Evolutionary conservation across 1,284 basidiomycete species (phyloP), one percentile per base, ranked within the genome.

Genomic region (Neotropicomus parvogracilis): DNA sequence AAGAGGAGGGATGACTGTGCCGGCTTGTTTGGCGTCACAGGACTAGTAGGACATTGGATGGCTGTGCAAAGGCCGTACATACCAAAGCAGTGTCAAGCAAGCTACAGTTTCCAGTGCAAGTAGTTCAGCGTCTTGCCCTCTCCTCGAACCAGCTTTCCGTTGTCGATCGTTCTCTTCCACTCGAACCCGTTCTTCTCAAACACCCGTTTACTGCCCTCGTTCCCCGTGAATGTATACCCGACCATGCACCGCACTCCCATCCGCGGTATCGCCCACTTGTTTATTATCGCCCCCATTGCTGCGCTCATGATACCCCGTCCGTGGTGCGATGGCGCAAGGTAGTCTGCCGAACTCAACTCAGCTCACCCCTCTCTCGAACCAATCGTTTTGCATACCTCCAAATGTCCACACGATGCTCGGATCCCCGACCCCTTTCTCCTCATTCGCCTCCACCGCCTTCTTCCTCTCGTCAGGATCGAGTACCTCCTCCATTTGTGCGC

Each of bases 261-360:
- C 46, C 78, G 66, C 8, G 79, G 79, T 16, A 81, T 68, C 20
- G 69, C 77, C 82, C 83, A 86, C 14, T 72, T 59, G 17, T 70
- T 58, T 28, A 86, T 51, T 26, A 88, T 46, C 4, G 73, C 73
- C 11, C 63, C 60, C 26, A 86, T 56, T 0, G 74, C 81, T 17
- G 77, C 78, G 28, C 75, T 75, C 84, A 88, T 86, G 54, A 86
- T 85, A 0, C 83, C 83, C 53, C 69, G 70, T 19, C 81, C 72
- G 50, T 85, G 83, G 58, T 83, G 75, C 33, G 73, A 75, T 13
- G 78, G 70, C 10, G 71, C 73, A 36, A 64, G 64, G 51, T 64
- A 67, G 40, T 64, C 62, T 67, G 44, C 17, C 39, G 1, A 33
- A 16, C 5, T 33, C 43, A n/a, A 16, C 20, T 59, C 20, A 44